A percentile compares a stretch with the other conserved stretches of the same genome.
These are phyloP conservation scores for Fusarium annulatum DNA, from an alignment of 2,329 filamentous ascomycete species.

Conservation along the genomic window DNA sequence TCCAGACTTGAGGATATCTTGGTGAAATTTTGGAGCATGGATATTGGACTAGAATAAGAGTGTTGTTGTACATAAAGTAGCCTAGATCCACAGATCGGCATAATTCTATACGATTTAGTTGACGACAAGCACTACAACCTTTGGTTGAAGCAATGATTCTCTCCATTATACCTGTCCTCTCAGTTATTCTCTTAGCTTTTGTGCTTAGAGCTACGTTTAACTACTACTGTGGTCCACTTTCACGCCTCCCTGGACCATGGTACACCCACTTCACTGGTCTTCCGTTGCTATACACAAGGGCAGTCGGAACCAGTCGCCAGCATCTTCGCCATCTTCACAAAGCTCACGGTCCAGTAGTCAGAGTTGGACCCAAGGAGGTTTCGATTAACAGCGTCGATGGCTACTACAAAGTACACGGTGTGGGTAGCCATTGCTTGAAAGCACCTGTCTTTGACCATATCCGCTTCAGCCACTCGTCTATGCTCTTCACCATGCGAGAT, in stretches of 20 bases:
- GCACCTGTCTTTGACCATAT: slow-evolving; percentile 8
- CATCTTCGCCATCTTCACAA: slow-evolving; percentile 5
- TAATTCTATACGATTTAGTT: background rate
- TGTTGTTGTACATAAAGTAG: background rate
- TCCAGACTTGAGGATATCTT: background rate
- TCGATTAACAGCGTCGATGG: slow-evolving; percentile 12
- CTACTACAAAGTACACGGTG: slow-evolving; percentile 14
- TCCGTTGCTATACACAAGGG: background rate
- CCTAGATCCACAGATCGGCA: background rate
- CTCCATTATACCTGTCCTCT: background rate
- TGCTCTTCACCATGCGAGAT: slow-evolving; percentile 14
- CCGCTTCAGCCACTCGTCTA: slow-evolving; percentile 5
- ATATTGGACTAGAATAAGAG: too few species aligned
- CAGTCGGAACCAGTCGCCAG: slow-evolving; percentile 1
- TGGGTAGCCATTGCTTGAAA: slow-evolving; percentile 10
- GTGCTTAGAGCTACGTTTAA: background rate
- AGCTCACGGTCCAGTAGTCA: background rate
- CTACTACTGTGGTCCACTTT: background rate
- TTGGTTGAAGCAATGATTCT: background rate
- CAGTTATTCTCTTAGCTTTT: background rate
- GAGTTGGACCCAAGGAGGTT: background rate
- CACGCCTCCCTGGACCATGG: slow-evolving; percentile 2
- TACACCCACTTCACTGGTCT: slow-evolving; percentile 5
- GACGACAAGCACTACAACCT: too few species aligned
- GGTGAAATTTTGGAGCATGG: background rate